Evolutionary conservation across 2,329 filamentous ascomycete species (phyloP).

Genomic region (Penicillium sp.): DNA sequence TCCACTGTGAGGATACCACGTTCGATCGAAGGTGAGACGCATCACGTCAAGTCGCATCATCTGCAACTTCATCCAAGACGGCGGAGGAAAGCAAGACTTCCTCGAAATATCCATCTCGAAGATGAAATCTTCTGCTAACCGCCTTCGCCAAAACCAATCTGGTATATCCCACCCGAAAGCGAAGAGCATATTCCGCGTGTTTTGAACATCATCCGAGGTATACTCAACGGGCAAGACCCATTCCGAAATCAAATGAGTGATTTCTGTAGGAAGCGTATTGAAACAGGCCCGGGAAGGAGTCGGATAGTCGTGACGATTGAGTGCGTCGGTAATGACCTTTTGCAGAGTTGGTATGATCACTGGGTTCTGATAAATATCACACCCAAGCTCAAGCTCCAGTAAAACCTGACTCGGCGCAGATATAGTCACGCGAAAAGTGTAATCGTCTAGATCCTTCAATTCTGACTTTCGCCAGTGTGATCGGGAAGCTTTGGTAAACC

Average conservation of each 20-base stretch:
- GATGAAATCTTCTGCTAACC: conserved; percentile 3
- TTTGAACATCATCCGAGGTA: not conserved
- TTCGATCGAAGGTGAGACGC: conserved; percentile 10
- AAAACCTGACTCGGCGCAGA: not conserved
- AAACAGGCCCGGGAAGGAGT: not conserved
- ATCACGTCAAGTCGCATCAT: conserved; percentile 11
- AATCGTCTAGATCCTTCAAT: not conserved
- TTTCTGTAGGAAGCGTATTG: not conserved
- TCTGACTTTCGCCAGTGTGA: conserved; percentile 10
- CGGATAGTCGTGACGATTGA: not conserved
- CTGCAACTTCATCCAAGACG: conserved; percentile 8
- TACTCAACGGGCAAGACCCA: conserved; percentile 8
- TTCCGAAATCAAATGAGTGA: conserved; percentile 7
- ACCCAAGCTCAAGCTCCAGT: not conserved
- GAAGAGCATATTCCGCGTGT: conserved; percentile 9
- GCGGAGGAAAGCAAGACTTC: not conserved
- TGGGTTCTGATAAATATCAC: conserved; percentile 14
- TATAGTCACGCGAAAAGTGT: not conserved
- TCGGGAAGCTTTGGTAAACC: conserved; percentile 12
- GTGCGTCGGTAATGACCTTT: not conserved
- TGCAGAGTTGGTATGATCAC: conserved; percentile 6
- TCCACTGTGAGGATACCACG: not conserved
- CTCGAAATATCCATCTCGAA: conserved; percentile 5
- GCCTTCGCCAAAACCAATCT: conserved; percentile 10
- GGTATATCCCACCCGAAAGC: conserved; percentile 11